Evolutionary conservation across 2,329 filamentous ascomycete genomes (phyloP).

Genomic region (Pestalotiopsis sp.): DNA sequence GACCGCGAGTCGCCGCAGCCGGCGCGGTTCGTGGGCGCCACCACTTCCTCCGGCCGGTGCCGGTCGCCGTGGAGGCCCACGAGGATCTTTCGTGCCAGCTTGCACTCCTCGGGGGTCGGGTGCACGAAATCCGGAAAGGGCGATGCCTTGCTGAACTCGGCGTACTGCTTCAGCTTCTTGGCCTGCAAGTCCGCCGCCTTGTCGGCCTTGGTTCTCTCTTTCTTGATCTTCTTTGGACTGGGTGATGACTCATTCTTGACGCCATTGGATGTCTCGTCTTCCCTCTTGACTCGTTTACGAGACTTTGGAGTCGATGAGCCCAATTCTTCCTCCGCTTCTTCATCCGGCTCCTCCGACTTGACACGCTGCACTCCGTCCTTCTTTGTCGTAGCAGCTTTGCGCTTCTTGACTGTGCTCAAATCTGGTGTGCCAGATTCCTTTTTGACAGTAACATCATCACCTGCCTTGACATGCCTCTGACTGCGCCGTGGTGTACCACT

Average conservation of each 20-base stretch:
- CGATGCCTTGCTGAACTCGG: slow-evolving; percentile 43
- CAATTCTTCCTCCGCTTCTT: neutral
- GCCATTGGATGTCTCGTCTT: slow-evolving; percentile 10
- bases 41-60: slow-evolving; percentile 59
- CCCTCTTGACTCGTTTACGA: neutral
- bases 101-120: slow-evolving; percentile 70
- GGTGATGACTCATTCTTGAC: slow-evolving; percentile 15
- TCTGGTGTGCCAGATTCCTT: slow-evolving; percentile 14
- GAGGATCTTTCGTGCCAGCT: slow-evolving; percentile 68
- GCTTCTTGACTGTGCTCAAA: neutral
- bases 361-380: slow-evolving; percentile 19
- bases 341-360: slow-evolving; percentile 21
- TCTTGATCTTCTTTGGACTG: slow-evolving; percentile 18
- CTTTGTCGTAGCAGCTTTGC: neutral
- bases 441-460: slow-evolving; percentile 14
- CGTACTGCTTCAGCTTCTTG: slow-evolving; percentile 47
- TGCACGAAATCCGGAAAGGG: slow-evolving; percentile 71
- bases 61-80: slow-evolving; percentile 67
- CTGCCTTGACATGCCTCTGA: slow-evolving; percentile 11
- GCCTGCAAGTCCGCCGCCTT: slow-evolving; percentile 36
- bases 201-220: slow-evolving; percentile 17
- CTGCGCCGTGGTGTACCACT: slow-evolving; percentile 14
- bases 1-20: slow-evolving; percentile 59
- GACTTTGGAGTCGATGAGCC: neutral
- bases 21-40: slow-evolving; percentile 62